These are phyloP conservation scores for Pleurotus salmoneostramineus DNA, from an alignment of 768 basidiomycete species.

Conservation along the genomic window DNA sequence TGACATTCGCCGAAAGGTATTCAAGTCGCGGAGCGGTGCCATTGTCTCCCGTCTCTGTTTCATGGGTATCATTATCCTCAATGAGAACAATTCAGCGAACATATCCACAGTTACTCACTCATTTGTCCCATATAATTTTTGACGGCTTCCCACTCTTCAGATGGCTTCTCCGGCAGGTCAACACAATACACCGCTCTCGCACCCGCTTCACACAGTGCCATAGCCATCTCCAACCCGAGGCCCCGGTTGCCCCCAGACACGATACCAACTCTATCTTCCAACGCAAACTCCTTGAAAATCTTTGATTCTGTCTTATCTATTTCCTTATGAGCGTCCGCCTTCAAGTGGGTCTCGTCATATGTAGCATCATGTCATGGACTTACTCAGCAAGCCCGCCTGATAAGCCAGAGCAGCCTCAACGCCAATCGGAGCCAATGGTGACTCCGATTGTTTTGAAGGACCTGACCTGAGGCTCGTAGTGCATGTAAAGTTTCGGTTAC, in stretches of 20 bases:
- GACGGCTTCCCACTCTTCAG: conserved; percentile 54
- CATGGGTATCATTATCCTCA: neutral
- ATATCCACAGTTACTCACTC: conserved; percentile 18
- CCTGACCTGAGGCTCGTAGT: conserved; percentile 8
- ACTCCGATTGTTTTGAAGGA: conserved; percentile 33
- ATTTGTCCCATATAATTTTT: conserved; percentile 47
- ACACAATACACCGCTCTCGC: conserved; percentile 67
- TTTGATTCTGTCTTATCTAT: conserved; percentile 30
- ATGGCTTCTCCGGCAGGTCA: conserved; percentile 54
- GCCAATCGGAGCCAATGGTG: conserved; percentile 59
- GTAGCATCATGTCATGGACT: neutral
- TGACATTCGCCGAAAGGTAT: conserved; percentile 65
- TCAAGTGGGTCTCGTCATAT: neutral
- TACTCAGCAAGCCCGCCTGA: neutral
- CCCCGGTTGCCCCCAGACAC: conserved; percentile 67
- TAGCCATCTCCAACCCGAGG: conserved; percentile 81
- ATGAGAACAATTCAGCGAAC: neutral
- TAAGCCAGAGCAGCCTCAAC: conserved; percentile 45
- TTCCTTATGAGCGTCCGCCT: neutral
- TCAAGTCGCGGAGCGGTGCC: conserved; percentile 29
- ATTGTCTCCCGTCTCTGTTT: neutral
- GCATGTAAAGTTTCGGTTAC: neutral
- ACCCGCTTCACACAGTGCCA: conserved; percentile 70
- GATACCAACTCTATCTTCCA: conserved; percentile 53
- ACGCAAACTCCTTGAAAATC: conserved; percentile 56